Conservation (phyloP, 805 yeast species). For the Wickerhamiella australiensis region DNA sequence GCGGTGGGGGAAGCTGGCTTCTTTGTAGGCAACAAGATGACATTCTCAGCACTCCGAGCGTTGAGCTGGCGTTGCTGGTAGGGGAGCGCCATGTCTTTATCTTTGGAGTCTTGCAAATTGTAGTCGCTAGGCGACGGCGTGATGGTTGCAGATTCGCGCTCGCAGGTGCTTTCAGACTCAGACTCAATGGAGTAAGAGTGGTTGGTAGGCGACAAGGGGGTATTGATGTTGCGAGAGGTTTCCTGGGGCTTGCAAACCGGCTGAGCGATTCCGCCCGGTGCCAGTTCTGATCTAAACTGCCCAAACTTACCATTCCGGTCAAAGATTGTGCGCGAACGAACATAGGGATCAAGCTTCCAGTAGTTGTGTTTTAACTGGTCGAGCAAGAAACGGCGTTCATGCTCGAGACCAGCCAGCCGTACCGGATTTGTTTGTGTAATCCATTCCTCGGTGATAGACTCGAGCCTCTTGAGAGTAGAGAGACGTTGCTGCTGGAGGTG, state of each 20-base stretch:
- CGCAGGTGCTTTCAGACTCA: background rate
- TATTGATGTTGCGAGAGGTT: background rate
- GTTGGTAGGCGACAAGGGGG: background rate
- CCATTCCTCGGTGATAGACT: slow-evolving; percentile 66
- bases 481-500: slow-evolving; percentile 42
- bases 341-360: slow-evolving; percentile 60
- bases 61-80: background rate
- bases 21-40: background rate
- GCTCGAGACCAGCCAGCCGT: slow-evolving; percentile 38
- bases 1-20: background rate
- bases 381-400: slow-evolving; percentile 35
- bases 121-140: background rate
- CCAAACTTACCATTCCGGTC: slow-evolving; percentile 67
- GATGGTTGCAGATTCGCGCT: background rate
- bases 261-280: slow-evolving; percentile 21
- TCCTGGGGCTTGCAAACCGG: slow-evolving; percentile 12
- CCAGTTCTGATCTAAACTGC: slow-evolving; percentile 21
- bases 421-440: slow-evolving; percentile 41
- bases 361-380: slow-evolving; percentile 49
- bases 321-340: slow-evolving; percentile 64
- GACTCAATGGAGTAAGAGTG: background rate
- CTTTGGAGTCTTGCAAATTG: background rate
- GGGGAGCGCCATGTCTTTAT: background rate
- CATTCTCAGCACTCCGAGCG: background rate
- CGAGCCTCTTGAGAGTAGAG: slow-evolving; percentile 40